Conservation (phyloP, 306 rosid species). For the Senna siamea region DNA sequence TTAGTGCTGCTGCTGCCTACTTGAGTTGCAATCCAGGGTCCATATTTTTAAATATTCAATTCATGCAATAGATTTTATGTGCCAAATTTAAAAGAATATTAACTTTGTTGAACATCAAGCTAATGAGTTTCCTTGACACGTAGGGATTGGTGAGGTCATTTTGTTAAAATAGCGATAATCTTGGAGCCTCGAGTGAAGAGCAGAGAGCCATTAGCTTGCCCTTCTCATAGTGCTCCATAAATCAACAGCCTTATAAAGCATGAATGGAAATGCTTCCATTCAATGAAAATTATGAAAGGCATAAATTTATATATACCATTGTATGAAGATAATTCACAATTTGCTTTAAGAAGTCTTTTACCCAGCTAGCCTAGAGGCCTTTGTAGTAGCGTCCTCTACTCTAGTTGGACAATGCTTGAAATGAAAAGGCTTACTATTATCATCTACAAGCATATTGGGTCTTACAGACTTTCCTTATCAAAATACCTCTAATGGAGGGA, state of each 20-base stretch:
- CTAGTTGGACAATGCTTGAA: no score
- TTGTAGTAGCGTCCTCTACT: no score
- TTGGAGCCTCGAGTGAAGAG: constrained; percentile 62
- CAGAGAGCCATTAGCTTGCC: constrained; percentile 47
- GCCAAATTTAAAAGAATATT: not conserved
- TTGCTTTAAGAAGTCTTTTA: no score
- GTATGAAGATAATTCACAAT: not conserved
- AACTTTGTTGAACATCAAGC: not conserved
- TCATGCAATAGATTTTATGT: not conserved
- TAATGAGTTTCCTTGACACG: not conserved
- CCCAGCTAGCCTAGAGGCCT: no score
- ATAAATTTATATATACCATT: not conserved
- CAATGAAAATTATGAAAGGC: constrained; percentile 14
- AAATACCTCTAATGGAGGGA: not conserved
- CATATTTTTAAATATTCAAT: no score
- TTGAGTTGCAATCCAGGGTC: no score
- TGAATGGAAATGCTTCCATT: constrained; percentile 40
- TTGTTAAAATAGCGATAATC: not conserved
- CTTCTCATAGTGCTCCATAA: constrained; percentile 59
- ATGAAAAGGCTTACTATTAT: no score
- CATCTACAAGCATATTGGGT: not conserved
- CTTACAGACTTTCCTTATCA: not conserved
- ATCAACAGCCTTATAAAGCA: constrained; percentile 41
- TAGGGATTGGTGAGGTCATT: not conserved
- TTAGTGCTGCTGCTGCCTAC: no score